Evolutionary conservation across 305 asterid genomes (phyloP), one percentile per base, ranked within the genome.

Genomic region (Plantago coronopus): DNA sequence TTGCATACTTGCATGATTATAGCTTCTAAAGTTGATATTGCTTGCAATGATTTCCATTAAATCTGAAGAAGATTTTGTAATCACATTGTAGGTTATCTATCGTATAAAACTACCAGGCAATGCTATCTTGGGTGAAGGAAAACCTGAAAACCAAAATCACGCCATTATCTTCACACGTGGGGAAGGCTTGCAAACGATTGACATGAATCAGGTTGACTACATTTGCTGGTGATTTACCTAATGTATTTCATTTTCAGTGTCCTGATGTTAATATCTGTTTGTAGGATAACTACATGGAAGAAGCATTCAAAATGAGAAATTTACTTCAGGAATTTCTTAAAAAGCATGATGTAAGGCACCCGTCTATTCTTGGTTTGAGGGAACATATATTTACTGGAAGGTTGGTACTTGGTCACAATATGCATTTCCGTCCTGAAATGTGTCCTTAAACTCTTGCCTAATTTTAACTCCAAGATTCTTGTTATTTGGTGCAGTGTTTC

Each of bases 321-420:
- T 76, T 94, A 79, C 97, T 94, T 74, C 80, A 94, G 84, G 99
- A 94, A 71, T 94, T 94, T 76, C 94, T 89, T 51, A 78, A 75
- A 72, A 82, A 80, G 78, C 95, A 94, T 71, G 99, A 89, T 45
- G 90, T 94, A 75, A 82, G 97, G 66, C 79, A 78, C 74, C 99
- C 99, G 53, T 83, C 97, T 5, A 89, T 94, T 71, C 95, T 94
- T 17, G 99, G 99, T 23, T 69, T 94, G 79, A 87, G 99, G 74
- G 99, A 94, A 78, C 99, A 94, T 77, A 94, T 94, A 55, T 94
- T 94, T 75, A 94, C 99, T 42, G 99, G 99, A 87, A 93, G 99
- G 99, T 89, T 48, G 16, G 68, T 45, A 64, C 69, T 57, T 51
- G 17, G 29, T 54, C 66, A 37, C 40, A 66, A 54, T 60, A 66